These are phyloP conservation scores for Kwoniella heveanensis DNA, from an alignment of 768 basidiomycete species.

Conservation along the genomic window DNA sequence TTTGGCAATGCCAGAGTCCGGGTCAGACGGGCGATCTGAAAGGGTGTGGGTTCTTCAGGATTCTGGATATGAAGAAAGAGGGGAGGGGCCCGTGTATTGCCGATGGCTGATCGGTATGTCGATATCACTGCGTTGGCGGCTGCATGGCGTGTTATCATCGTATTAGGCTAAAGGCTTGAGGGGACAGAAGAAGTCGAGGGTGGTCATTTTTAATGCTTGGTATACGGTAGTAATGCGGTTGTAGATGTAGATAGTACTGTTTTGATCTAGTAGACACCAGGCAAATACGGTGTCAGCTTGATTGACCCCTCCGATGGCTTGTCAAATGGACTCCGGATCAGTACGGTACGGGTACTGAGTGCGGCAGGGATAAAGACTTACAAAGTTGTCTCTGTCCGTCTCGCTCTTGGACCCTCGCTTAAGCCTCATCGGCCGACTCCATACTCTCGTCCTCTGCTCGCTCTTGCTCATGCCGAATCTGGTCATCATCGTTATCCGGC, in stretches of 20 bases:
- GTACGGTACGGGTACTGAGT: too few relatives aligned
- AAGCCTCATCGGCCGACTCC: not conserved
- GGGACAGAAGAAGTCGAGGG: too few relatives aligned
- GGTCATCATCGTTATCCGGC: conserved; percentile 40
- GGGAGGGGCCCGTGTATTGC: conserved; percentile 53
- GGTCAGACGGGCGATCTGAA: conserved; percentile 49
- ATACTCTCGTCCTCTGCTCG: conserved; percentile 13
- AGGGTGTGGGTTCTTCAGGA: conserved; percentile 55
- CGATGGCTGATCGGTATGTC: too few relatives aligned
- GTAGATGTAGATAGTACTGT: not conserved
- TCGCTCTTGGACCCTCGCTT: not conserved
- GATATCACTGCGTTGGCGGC: too few relatives aligned
- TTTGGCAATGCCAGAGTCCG: conserved; percentile 55
- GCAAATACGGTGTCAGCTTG: too few relatives aligned
- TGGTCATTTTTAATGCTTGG: too few relatives aligned
- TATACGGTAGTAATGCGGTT: conserved; percentile 2
- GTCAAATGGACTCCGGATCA: too few relatives aligned
- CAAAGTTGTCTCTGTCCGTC: not conserved
- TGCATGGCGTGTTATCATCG: too few relatives aligned
- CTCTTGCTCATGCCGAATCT: not conserved
- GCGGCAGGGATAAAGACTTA: not conserved
- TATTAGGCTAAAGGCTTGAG: too few relatives aligned
- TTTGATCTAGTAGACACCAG: too few relatives aligned
- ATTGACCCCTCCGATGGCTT: too few relatives aligned
- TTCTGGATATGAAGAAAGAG: conserved; percentile 51